These are phyloP conservation scores for Cenchrus fungigraminus DNA, from an alignment of 176 grass and related monocot species.

Conservation along the genomic window DNA sequence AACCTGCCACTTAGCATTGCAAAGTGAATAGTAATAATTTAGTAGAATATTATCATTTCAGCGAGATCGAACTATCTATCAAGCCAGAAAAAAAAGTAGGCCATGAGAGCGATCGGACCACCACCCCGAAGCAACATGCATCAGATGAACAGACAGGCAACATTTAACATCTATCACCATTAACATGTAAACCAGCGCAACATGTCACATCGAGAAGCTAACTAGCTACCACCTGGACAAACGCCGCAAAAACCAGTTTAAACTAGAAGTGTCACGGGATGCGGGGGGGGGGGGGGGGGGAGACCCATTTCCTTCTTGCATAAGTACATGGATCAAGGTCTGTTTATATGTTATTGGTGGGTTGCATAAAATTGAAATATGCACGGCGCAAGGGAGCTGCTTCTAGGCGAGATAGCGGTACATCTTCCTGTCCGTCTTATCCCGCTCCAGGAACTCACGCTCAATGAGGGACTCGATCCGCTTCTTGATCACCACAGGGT, in stretches of 20 bases:
- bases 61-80: not conserved
- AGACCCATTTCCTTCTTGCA: constrained; percentile 35
- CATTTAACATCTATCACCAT: constrained; percentile 29
- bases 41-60: not conserved
- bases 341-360: constrained; percentile 20
- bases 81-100: not conserved
- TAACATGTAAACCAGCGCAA: not conserved
- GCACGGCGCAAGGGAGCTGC: not conserved
- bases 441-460: constrained; percentile 78
- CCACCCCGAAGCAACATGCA: not conserved
- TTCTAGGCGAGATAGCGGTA: constrained; percentile 78
- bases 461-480: constrained; percentile 81
- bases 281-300: not conserved
- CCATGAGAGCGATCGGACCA: not conserved
- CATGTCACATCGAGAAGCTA: not conserved
- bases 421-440: constrained; percentile 75
- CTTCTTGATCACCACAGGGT: constrained; percentile 86
- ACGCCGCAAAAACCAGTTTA: constrained; percentile 4
- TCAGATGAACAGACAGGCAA: not conserved
- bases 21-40: not conserved
- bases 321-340: constrained; percentile 37
- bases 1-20: not conserved
- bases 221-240: constrained; percentile 4
- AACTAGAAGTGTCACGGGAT: constrained; percentile 6
- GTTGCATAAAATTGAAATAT: constrained; percentile 1